A percentile compares a stretch with the other conserved stretches of the same genome.
These are phyloP conservation scores for Pseudohalonectria lignicola DNA, from an alignment of 2,329 filamentous ascomycete species.

Conservation along the genomic window DNA sequence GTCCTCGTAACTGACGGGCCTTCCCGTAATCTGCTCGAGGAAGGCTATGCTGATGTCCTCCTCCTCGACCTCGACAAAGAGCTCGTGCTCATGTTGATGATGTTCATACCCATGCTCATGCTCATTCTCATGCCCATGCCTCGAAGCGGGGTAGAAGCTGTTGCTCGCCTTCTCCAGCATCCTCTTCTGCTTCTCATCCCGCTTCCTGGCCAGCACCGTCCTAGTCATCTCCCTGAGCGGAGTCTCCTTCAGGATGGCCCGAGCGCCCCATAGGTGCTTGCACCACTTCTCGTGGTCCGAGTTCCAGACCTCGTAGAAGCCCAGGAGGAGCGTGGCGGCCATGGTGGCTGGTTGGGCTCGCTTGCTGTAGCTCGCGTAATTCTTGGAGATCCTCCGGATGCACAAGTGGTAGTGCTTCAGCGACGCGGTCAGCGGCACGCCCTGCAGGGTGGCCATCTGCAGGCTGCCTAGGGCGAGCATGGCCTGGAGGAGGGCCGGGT, in stretches of 20 bases:
- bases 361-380: constrained; percentile 57
- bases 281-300: constrained; percentile 96
- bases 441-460: constrained; percentile 76
- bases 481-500: constrained; percentile 81
- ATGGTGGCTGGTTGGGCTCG: constrained; percentile 70
- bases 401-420: constrained; percentile 88
- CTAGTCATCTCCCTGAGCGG: constrained; percentile 65
- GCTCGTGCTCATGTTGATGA: too few species aligned
- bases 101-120: too few species aligned
- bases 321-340: constrained; percentile 77
- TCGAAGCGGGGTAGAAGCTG: neutral
- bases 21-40: constrained; percentile 28
- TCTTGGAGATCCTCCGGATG: constrained; percentile 64
- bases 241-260: constrained; percentile 72
- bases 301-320: constrained; percentile 89
- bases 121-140: too few species aligned
- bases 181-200: constrained; percentile 21
- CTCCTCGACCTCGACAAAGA: constrained; percentile 8
- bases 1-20: constrained; percentile 22
- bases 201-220: constrained; percentile 55
- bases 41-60: constrained; percentile 29
- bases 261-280: constrained; percentile 77
- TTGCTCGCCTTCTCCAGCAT: constrained; percentile 18
- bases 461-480: constrained; percentile 80
- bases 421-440: constrained; percentile 63